Percentiles rank a stretch among this genome's conserved stretches.
Evolutionary conservation across 192 early-diverging fungal genomes (phyloP).

Genomic region (Coemansia sp.): DNA sequence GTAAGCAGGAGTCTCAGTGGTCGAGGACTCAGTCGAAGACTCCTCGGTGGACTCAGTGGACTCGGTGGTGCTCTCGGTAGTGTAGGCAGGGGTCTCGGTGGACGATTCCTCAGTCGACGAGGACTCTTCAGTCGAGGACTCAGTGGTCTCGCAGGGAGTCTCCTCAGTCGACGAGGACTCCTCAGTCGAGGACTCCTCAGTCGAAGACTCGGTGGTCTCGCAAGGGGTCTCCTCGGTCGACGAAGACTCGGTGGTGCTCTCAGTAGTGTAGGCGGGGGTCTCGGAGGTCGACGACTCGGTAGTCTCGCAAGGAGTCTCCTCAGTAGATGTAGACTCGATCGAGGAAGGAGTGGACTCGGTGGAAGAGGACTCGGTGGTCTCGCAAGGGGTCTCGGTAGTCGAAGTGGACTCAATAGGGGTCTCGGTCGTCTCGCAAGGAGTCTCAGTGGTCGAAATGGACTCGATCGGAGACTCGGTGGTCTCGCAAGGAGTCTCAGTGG

Average conservation of each 20-base stretch:
- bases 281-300: conserved; percentile 14
- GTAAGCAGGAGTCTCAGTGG: conserved; percentile 11
- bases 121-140: conserved; percentile 3
- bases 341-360: not conserved
- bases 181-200: conserved; percentile 10
- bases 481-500: not conserved
- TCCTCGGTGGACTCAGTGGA: conserved; percentile 12
- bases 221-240: conserved; percentile 12
- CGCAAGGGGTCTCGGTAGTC: not conserved
- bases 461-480: not conserved
- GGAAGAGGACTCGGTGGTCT: not conserved
- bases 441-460: conserved; percentile 2
- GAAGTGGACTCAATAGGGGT: not conserved
- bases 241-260: conserved; percentile 4
- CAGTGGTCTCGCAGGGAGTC: not conserved
- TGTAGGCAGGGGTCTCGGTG: conserved; percentile 4
- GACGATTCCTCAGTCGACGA: conserved; percentile 11
- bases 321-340: not conserved
- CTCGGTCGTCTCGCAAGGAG: not conserved
- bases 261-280: conserved; percentile 12
- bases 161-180: conserved; percentile 18
- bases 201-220: conserved; percentile 9
- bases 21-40: conserved; percentile 12
- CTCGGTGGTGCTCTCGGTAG: not conserved
- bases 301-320: conserved; percentile 14